These are phyloP conservation scores for Kazachstania bromeliacearum DNA, from an alignment of 805 yeast species.

Conservation along the genomic window DNA sequence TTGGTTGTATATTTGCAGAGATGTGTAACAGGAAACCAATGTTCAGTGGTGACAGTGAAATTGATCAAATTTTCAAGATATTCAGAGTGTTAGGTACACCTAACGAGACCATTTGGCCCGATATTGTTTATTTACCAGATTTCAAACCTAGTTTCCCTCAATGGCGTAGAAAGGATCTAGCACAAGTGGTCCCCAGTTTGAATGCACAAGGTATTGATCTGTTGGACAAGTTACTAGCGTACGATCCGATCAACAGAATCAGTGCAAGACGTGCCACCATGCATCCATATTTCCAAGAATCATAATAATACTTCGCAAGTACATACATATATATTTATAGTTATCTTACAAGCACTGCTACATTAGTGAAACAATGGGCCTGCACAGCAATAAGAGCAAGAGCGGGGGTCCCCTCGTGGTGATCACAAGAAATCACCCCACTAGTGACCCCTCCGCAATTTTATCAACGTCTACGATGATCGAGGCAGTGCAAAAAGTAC, in stretches of 20 bases:
- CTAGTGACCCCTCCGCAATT: too few relatives aligned
- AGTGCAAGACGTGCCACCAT: conserved; percentile 87
- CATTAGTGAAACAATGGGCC: too few relatives aligned
- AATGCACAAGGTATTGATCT: conserved; percentile 81
- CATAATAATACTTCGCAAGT: not conserved
- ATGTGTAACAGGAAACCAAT: conserved; percentile 97
- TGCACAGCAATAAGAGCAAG: too few relatives aligned
- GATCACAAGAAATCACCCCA: too few relatives aligned
- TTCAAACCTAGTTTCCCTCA: conserved; percentile 76
- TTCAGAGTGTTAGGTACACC: conserved; percentile 96
- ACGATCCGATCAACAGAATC: conserved; percentile 89
- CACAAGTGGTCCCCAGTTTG: conserved; percentile 65
- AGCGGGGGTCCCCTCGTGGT: too few relatives aligned
- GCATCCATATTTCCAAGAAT: conserved; percentile 55
- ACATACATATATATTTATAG: not conserved
- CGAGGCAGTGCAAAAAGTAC: too few relatives aligned
- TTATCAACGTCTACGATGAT: too few relatives aligned
- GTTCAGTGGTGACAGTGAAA: conserved; percentile 93
- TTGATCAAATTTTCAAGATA: conserved; percentile 86
- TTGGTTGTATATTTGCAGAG: conserved; percentile 96
- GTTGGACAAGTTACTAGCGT: conserved; percentile 66
- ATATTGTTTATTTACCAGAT: conserved; percentile 82
- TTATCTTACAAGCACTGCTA: not conserved
- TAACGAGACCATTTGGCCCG: conserved; percentile 94
- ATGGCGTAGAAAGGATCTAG: conserved; percentile 82